Conservation (phyloP, 2,329 filamentous ascomycete species). For the Acrodontium crateriforme region DNA sequence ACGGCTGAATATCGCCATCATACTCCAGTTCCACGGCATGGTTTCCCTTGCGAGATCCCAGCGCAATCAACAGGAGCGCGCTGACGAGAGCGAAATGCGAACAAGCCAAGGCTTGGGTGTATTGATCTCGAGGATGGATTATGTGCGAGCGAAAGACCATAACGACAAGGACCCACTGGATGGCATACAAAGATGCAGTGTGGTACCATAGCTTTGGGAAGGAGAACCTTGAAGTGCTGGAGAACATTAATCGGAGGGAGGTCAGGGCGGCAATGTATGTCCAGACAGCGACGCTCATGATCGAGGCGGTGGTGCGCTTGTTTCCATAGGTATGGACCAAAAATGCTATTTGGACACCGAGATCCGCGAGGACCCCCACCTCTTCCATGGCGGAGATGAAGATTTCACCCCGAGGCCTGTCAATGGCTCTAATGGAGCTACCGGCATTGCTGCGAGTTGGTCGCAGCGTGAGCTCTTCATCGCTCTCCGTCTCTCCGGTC, state of each 20-base stretch:
- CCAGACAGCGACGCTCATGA: conserved; percentile 62
- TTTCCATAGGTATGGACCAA: conserved; percentile 44
- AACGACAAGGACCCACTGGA: conserved; percentile 66
- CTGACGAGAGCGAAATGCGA: conserved; percentile 62
- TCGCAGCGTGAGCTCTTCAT: conserved; percentile 41
- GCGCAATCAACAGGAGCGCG: conserved; percentile 59
- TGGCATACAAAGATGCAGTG: conserved; percentile 68
- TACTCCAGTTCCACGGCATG: conserved; percentile 77
- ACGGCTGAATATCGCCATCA: conserved; percentile 77
- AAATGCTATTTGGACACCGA: conserved; percentile 55
- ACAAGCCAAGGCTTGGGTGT: conserved; percentile 52
- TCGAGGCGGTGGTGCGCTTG: conserved; percentile 42
- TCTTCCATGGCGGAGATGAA: conserved; percentile 61
- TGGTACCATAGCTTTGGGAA: conserved; percentile 80
- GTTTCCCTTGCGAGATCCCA: conserved; percentile 82
- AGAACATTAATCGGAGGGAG: conserved; percentile 53
- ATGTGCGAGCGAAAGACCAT: conserved; percentile 74
- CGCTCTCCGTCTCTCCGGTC: conserved; percentile 46
- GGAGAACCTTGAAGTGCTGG: conserved; percentile 46
- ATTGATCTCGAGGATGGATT: conserved; percentile 55
- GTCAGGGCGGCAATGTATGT: conserved; percentile 64
- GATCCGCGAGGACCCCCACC: conserved; percentile 55
- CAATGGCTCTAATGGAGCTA: conserved; percentile 48
- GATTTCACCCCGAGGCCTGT: conserved; percentile 61
- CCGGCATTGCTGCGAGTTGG: conserved; percentile 38